Base-by-base conservation (phyloP, 257 asterid genomes). In the Solanum bukasovii region DNA sequence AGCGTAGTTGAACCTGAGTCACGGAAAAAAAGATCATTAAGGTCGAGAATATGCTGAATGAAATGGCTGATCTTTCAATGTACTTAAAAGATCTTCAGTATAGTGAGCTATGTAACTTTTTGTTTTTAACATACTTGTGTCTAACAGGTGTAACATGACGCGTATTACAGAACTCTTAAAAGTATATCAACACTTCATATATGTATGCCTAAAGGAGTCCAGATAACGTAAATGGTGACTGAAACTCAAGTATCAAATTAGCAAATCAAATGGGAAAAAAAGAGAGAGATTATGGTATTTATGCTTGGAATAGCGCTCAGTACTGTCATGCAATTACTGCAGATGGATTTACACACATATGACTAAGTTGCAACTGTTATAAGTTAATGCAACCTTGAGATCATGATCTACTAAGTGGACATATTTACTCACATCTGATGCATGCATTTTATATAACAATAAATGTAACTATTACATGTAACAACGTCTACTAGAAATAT, bases 1-100 rank as follows among this genome's bases (percentile, higher is more conserved):
- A 96, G 92, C 78, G 84, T 84, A 86, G 92, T 73, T 78, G 92
- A 42, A 88, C 90, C 98, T 96, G 94, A 89, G 90, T 85, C 88
- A 88, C 38, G 82, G 8, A 82, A 85, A 85, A 7, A 27, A 81
- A 71, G 14, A 31, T 72, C 4, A 27, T 78, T 31, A 31, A 31
- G 34, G 34, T 31, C 34, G 34, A 31, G 34, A 31, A 31, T 31
- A 31, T 31, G 34, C 34, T 31, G 34, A 31, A 33, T 33, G 21
- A 46, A 20, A 37, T 33, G 85, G 38, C 29, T 46, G 34, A 27
- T 79, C 37, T 79, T 46, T 79, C 3, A 44, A 46, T 46, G 40
- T 46, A 34, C 81, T 73, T 20, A 2, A 23, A 44, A 79, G 12
- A 27, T 16, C 37, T 42, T 77, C 38, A 44, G 18, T 46, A 2